phyloP scores from a whole-genome alignment of 2,329 filamentous ascomycete genomes.

The Nemania diffusa region DNA sequence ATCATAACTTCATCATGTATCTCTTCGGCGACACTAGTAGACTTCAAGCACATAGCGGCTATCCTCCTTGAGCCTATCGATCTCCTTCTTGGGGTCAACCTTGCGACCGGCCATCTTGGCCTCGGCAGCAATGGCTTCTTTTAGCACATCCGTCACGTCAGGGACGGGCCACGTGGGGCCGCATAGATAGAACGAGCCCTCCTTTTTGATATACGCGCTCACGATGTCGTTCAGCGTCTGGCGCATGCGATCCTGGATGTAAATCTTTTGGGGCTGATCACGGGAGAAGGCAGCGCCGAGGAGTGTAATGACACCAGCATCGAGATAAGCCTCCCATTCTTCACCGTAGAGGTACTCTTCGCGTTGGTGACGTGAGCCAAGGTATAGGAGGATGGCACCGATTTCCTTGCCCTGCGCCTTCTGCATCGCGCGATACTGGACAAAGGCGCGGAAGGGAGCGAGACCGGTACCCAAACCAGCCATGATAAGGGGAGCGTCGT shows the following conservation, averaged over 20 bases:
- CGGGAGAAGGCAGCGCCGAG: constrained; percentile 94
- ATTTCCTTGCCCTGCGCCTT: constrained; percentile 98
- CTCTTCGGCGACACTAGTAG: constrained; percentile 67
- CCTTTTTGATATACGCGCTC: constrained; percentile 84
- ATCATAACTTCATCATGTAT: constrained; percentile 30
- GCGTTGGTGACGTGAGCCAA: constrained; percentile 95
- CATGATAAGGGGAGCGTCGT: constrained; percentile 97
- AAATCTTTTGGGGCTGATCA: constrained; percentile 98
- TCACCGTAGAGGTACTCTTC: constrained; percentile 99
- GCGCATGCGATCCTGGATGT: constrained; percentile 98
- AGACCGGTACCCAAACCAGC: constrained; percentile 97
- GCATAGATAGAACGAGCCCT: constrained; percentile 96
- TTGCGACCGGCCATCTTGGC: constrained; percentile 78
- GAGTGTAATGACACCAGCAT: constrained; percentile 92
- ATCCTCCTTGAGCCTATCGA: constrained; percentile 96
- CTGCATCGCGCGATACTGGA: constrained; percentile 97
- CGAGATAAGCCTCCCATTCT: constrained; percentile 98
- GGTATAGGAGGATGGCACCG: constrained; percentile 91
- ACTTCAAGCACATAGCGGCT: constrained; percentile 95
- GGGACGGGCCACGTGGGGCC: constrained; percentile 98
- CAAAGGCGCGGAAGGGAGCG: constrained; percentile 98
- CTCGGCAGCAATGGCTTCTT: constrained; percentile 88
- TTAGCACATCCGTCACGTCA: constrained; percentile 91
- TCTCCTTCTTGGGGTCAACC: constrained; percentile 87
- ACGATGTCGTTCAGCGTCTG: constrained; percentile 85